Base-by-base conservation (phyloP, 1,284 basidiomycete species). In the Microbotryum violaceum region DNA sequence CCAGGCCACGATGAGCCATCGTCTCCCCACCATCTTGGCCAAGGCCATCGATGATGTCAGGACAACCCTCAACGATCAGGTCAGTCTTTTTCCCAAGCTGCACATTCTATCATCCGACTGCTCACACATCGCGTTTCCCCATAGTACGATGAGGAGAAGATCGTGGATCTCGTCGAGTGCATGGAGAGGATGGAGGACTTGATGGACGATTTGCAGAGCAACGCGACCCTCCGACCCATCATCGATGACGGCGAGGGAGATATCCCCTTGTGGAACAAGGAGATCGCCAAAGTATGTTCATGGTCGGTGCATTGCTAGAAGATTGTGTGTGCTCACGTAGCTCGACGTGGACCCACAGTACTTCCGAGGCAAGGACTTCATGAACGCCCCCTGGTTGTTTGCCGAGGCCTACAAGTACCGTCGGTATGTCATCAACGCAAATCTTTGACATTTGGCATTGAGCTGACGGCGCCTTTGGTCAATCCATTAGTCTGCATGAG, bases 341-440 rank as follows among this genome's bases (percentile, higher is more conserved):
- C 31, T 31, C 31, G 31, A 4, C 44, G 8, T 46, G 42, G 23
- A 46, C 21, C 54, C 49, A 16, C 52, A 88, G 74, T 96, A 85
- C 76, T 96, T 96, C 79, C 85, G 89, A 77, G 91, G 90, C 63
- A 94, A 94, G 77, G 88, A 93, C 75, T 97, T 96, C 73, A 94
- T 96, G 90, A 93, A 91, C 71, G 75, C 90, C 0, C 90, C 90
- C 8, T 93, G 91, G 91, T 78, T 94, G 25, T 94, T 94, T 71
- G 94, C 94, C 54, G 93, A 97, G 76, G 92, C 93, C 20, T 97
- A 97, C 83, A 97, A 97, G 78, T 97, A 97, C 77, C 88, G 93
- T 72, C 86, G 91, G 68, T 60, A 4, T 14, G 51, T 44, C 37
- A 42, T 42, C 37, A 42, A 16, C 37, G 16, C 31, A 31, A 31